A percentile compares a stretch with the other conserved stretches of the same genome.
Conservation (phyloP, 306 rosid species). For the Fragaria vesca region DNA sequence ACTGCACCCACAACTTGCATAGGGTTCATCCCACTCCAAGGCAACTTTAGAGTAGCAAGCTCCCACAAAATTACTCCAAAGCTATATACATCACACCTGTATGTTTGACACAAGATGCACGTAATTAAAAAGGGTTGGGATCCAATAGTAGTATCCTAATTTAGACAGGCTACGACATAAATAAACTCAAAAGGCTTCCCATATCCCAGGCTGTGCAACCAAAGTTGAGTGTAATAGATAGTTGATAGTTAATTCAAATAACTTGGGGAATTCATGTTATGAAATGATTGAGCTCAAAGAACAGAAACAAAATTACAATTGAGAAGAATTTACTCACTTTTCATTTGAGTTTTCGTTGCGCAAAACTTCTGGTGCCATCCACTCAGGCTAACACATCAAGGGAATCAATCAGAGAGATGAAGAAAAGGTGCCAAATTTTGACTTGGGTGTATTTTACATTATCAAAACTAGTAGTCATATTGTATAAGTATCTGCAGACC, state of each 20-base stretch:
- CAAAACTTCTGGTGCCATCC: constrained; percentile 99
- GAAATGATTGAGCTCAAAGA: constrained; percentile 2
- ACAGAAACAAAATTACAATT: neutral
- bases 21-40: constrained; percentile 99
- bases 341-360: constrained; percentile 98
- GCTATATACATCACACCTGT: constrained; percentile 97
- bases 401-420: constrained; percentile 29
- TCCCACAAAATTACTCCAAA: constrained; percentile 98
- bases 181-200: neutral
- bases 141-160: neutral
- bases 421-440: constrained; percentile 11
- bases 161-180: constrained; percentile 1
- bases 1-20: constrained; percentile 99
- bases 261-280: neutral
- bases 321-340: constrained; percentile 51
- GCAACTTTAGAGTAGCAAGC: constrained; percentile 89
- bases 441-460: neutral
- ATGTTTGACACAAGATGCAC: constrained; percentile 24
- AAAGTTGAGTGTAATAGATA: neutral
- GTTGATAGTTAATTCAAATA: neutral
- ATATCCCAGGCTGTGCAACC: neutral
- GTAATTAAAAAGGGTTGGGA: neutral
- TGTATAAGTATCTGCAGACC: constrained; percentile 18
- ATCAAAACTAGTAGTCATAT: constrained; percentile 10
- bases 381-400: constrained; percentile 77